A percentile compares a stretch with the other conserved stretches of the same genome.
phyloP scores from a whole-genome alignment of 140 eudicot species.

The Ambrosia hybrid region DNA sequence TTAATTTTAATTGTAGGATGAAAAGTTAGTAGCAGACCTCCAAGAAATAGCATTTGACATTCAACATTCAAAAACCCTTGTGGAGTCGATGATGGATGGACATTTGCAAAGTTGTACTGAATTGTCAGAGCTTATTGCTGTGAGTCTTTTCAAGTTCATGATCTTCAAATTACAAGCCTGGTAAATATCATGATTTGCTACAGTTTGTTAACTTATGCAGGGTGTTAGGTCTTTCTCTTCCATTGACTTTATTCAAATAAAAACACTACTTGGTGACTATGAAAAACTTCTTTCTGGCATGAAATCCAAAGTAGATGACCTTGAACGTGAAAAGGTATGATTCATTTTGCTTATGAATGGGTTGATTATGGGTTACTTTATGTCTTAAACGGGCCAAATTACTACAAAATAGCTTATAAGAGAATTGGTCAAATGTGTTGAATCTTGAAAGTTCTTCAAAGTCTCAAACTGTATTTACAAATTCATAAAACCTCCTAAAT shows the following conservation, averaged over 20 bases:
- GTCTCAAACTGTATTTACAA: neutral
- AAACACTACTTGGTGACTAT: conserved; percentile 43
- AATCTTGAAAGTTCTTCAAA: neutral
- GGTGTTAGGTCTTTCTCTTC: conserved; percentile 51
- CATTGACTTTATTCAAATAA: conserved; percentile 42
- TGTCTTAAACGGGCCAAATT: too few relatives aligned
- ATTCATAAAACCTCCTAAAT: conserved; percentile 2
- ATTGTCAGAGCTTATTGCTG: conserved; percentile 41
- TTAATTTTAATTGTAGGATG: conserved; percentile 36
- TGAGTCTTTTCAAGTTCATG: conserved; percentile 43
- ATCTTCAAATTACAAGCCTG: neutral
- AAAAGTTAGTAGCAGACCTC: conserved; percentile 46
- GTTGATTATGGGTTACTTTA: neutral
- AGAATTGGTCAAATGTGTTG: too few relatives aligned
- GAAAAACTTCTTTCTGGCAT: conserved; percentile 42
- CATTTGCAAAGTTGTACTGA: conserved; percentile 45
- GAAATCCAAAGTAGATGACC: conserved; percentile 54
- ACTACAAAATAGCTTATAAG: neutral
- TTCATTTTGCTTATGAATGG: conserved; percentile 11
- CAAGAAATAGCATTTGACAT: conserved; percentile 57
- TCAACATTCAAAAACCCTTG: conserved; percentile 44
- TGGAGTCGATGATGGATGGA: conserved; percentile 61
- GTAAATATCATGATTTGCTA: conserved; percentile 18
- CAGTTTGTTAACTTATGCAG: conserved; percentile 42
- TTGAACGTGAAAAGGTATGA: conserved; percentile 75